Conservation (phyloP, 2,329 filamentous ascomycete genomes). For the Drechslerella dactyloides region DNA sequence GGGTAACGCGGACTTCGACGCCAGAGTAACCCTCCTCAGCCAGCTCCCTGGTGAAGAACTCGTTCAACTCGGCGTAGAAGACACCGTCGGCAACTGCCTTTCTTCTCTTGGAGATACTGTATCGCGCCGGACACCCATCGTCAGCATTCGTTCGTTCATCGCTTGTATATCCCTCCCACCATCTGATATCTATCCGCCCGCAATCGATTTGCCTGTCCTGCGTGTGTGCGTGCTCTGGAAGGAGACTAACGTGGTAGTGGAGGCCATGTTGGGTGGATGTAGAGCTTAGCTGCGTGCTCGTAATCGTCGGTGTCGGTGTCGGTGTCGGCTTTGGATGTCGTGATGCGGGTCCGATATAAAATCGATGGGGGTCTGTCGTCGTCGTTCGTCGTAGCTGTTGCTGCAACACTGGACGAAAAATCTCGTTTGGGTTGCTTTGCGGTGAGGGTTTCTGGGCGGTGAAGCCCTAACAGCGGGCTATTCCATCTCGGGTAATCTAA, state of each 20-base stretch:
- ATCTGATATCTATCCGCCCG: slow-evolving; percentile 10
- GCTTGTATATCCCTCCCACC: slow-evolving; percentile 2
- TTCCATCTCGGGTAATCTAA: slow-evolving; percentile 6
- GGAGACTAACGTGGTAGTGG: slow-evolving; percentile 45
- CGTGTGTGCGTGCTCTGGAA: slow-evolving; percentile 1
- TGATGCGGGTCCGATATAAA: slow-evolving; percentile 24
- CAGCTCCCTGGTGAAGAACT: slow-evolving; percentile 99
- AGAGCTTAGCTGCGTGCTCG: slow-evolving; percentile 29
- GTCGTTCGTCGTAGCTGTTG: slow-evolving; percentile 10
- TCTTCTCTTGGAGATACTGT: slow-evolving; percentile 55
- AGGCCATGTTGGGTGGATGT: slow-evolving; percentile 37
- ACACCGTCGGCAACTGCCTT: slow-evolving; percentile 96
- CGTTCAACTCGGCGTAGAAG: slow-evolving; percentile 99
- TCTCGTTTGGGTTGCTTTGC: slow-evolving; percentile 22
- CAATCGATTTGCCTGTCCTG: background rate
- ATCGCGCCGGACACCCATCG: slow-evolving; percentile 26
- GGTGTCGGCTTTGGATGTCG: too few relatives aligned
- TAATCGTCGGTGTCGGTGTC: slow-evolving; percentile 12
- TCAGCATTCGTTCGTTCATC: slow-evolving; percentile 28
- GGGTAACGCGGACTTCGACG: slow-evolving; percentile 99
- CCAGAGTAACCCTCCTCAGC: slow-evolving; percentile 99
- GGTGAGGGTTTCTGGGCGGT: slow-evolving; percentile 36
- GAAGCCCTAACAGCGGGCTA: slow-evolving; percentile 45
- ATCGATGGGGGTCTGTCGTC: slow-evolving; percentile 28
- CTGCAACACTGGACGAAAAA: slow-evolving; percentile 38